These are phyloP conservation scores for Volutella citrinella DNA, from an alignment of 2,329 filamentous ascomycete genomes.

Conservation along the genomic window DNA sequence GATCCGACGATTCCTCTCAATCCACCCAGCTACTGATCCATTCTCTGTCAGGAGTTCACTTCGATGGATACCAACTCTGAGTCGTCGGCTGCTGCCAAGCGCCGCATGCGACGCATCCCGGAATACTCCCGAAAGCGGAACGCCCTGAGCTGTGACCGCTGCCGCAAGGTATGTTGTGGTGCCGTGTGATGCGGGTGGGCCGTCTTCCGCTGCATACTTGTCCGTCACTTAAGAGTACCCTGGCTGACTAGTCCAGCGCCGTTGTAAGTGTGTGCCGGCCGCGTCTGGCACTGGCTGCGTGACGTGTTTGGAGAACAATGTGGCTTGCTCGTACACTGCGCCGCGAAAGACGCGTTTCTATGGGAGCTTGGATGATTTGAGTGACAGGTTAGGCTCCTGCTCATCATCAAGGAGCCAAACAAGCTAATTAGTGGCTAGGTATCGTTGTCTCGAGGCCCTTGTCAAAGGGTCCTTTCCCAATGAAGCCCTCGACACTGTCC, in stretches of 20 bases:
- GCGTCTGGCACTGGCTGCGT: slow-evolving; percentile 28
- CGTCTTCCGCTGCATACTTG: not conserved
- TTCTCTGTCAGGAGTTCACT: too few relatives aligned
- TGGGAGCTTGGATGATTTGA: slow-evolving; percentile 34
- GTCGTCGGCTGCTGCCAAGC: slow-evolving; percentile 21
- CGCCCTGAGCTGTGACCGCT: slow-evolving; percentile 35
- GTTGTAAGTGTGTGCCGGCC: slow-evolving; percentile 34
- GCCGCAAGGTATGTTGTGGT: slow-evolving; percentile 26
- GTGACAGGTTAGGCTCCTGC: slow-evolving; percentile 27
- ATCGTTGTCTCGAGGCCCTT: slow-evolving; percentile 34
- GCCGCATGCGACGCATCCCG: slow-evolving; percentile 31
- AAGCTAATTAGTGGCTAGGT: slow-evolving; percentile 16
- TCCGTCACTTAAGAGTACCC: not conserved
- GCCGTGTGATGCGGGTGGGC: too few relatives aligned
- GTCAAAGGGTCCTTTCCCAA: slow-evolving; percentile 33
- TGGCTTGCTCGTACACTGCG: slow-evolving; percentile 31
- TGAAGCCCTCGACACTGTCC: slow-evolving; percentile 25
- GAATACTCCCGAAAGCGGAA: slow-evolving; percentile 33
- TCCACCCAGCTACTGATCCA: too few relatives aligned
- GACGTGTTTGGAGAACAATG: slow-evolving; percentile 30
- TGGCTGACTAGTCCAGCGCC: slow-evolving; percentile 19
- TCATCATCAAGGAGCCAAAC: not conserved
- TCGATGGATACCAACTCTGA: slow-evolving; percentile 13
- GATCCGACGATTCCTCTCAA: slow-evolving; percentile 17
- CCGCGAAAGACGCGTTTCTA: slow-evolving; percentile 36